Base-by-base conservation (phyloP, 2,329 filamentous ascomycete species). In the Rhexocercosporidium sp. region DNA sequence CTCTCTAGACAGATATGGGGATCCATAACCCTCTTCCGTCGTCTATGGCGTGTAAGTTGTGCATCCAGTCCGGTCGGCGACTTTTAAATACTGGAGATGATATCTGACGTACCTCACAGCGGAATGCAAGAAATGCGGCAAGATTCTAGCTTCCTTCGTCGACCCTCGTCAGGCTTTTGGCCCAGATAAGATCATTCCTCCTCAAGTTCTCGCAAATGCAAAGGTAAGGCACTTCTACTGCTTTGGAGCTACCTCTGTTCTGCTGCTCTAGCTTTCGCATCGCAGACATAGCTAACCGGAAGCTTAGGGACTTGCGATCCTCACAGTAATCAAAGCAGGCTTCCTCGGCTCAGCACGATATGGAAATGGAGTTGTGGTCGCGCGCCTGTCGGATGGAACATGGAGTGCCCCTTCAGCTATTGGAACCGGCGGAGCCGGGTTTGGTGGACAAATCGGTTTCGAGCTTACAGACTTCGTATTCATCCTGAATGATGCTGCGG, bases 41-140 rank as follows among this genome's bases (percentile, higher is more conserved):
- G 77, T 89, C 87, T 72, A 82, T 90, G 82, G 86, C 87, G 79
- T 90, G 88, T 90, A 85, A 85, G 88, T 86, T 66, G 12, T 41
- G 12, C 54, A 14, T 62, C 11, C 14, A 54, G 25, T 9, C 29
- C 7, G 4, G 11, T n/a, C 34, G n/a, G 22, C 3, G 34, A 63
- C 39, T 16, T 31, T 22, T 39, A 16, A 22, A 27, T 53, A 14
- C 25, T 27, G 14, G 49, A 31, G 25, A 20, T 31, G 47, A 22
- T 34, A 63, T 56, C 70, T 71, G 41, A 71, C 63, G 61, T 65
- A 65, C 65, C 59, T 65, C 44, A 47, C 80, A 97, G 95, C 93
- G 83, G 96, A 99, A 83, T 98, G 96, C 83, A 96, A 92, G 81
- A 99, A 99, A 82, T 96, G 94, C 78, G 92, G 92, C 78, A 97